Evolutionary conservation across 768 basidiomycete genomes (phyloP), one percentile per base, ranked within the genome.

Genomic region (Lentinula guzmanii): DNA sequence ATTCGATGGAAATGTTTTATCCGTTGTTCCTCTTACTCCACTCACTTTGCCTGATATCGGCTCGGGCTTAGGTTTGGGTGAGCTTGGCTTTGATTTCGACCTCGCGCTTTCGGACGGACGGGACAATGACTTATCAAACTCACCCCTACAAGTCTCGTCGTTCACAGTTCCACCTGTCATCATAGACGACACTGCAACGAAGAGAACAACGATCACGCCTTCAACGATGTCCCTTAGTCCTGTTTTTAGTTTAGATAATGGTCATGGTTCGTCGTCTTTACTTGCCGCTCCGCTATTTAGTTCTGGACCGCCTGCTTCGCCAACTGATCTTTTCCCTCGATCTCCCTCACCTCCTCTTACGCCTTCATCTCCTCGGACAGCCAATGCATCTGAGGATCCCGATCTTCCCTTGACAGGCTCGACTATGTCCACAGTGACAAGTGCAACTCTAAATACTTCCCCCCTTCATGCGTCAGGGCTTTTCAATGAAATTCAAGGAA

Each of bases 141-240:
- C 58, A 35, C 5, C 18, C 5, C 28, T 11, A 58, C n/a, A 9
- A n/a, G 13, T 43, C 15, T 18, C 42, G 8, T 28, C 42, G 11
- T 45, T 16, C 18, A 58, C 67, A 28, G 62, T 66, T n/a, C 72
- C 71, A 13, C 73, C 75, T 39, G 63, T 77, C 10, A 66, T 74
- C 28, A 33, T 59, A 10, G 58, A 59, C 50, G 67, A 75, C 42
- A 71, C 55, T 15, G 41, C 55, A 31, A 41, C 39, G 41, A 56
- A 43, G 10, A 41, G 55, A 42, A 56, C 55, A 11, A 56, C 55
- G 3, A 43, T 56, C 28, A 56, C 31, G 16, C 41, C 55, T 43
- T 56, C 55, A 4, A 28, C 35, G 18, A 10, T 60, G 42, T n/a
- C 67, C 64, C 10, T 63, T 52, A 16, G 34, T 48, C 21, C 59